Evolutionary conservation across 768 basidiomycete species (phyloP), one percentile per base, ranked within the genome.

Genomic region (Mrakia hoshinonis): DNA sequence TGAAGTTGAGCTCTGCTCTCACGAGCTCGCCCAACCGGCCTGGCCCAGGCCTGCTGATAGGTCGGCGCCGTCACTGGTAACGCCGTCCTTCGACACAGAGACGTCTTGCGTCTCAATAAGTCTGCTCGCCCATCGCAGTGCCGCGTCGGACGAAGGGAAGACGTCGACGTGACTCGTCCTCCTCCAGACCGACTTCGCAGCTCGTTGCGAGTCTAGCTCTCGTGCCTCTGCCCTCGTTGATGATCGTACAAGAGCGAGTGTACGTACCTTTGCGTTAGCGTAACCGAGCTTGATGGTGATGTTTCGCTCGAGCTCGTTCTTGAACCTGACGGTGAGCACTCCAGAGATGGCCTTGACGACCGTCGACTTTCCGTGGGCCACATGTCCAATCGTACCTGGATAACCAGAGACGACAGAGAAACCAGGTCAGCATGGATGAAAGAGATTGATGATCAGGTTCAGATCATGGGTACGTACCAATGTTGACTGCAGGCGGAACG

Each of bases 241-340:
- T n/a, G n/a, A 47, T 10, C 10, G 1, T 7, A 11, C 11, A 11
- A 55, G 26, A 46, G 12, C 12, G 31, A 13, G 26, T 62, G 9
- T 2, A 81, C 87, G 75, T 75, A 94, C 93, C 82, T 98, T 99
- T 52, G 96, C 96, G 76, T 99, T 99, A 58, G 96, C 96, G 79
- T 98, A 99, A 73, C 96, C 96, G 60, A 99, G 85, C 83, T 99
- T 97, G 83, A 99, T 99, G 26, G 95, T 99, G 77, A 98, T 99
- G 81, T 99, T 99, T 74, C 95, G 84, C 73, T 98, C 96, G 69
- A 98, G 86, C 81, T 99, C 96, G 81, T 97, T 98, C 84, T 99
- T 99, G 82, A 99, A 98, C 76, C 95, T 86, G 60, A 98, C 96
- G 22, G 96, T 98, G 86, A 90, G 89, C 22, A 97, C 95, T 9